phyloP scores from a whole-genome alignment of 176 grass and related monocot genomes.

The Rhipidocladum racemiflorum region DNA sequence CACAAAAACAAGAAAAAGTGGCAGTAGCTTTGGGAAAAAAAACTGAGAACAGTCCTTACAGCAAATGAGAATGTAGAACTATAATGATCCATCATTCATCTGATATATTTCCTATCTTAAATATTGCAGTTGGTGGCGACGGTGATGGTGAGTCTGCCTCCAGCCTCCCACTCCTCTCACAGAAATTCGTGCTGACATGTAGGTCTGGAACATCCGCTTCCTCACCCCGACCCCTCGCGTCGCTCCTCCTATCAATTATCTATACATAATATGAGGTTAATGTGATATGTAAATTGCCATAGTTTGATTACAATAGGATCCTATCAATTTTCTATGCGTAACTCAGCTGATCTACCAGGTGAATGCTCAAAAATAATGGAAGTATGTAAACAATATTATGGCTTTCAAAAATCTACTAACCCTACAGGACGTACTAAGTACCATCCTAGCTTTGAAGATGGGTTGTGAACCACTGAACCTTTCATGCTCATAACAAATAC shows the following conservation, averaged over 20 bases:
- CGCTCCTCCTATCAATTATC: neutral
- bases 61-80: neutral
- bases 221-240: no score
- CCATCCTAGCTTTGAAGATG: slow-evolving; percentile 3
- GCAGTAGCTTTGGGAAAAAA: neutral
- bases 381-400: neutral
- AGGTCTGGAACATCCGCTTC: no score
- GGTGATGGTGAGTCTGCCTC: no score
- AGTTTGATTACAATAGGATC: neutral
- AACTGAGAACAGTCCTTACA: neutral
- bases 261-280: neutral
- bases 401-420: neutral
- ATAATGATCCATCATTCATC: neutral
- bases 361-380: neutral
- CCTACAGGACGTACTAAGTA: neutral
- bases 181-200: no score
- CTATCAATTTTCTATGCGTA: neutral
- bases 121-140: no score
- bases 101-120: no score
- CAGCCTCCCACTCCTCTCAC: no score
- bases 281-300: neutral
- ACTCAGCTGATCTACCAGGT: neutral
- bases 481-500: slow-evolving; percentile 13
- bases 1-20: neutral
- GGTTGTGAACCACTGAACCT: neutral